Conservation (phyloP, 1,284 basidiomycete species). For the Macrocystidia cucumis region DNA sequence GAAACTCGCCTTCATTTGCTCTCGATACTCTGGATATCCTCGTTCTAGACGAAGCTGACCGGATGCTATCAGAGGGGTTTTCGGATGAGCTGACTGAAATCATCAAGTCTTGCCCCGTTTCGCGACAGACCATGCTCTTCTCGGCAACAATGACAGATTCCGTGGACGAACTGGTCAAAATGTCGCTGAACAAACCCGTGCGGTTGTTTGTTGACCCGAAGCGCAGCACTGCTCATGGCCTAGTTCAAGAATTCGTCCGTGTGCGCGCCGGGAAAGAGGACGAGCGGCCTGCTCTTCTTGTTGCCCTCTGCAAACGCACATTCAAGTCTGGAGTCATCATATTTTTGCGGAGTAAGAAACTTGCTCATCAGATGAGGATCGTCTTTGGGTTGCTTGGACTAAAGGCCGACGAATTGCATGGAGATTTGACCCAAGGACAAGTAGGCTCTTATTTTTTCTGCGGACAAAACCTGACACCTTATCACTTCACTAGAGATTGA, state of each 20-base stretch:
- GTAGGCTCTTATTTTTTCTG: conserved; percentile 30
- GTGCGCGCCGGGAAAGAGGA: conserved; percentile 74
- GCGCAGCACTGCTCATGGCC: conserved; percentile 79
- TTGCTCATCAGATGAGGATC: conserved; percentile 95
- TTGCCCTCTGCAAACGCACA: conserved; percentile 81
- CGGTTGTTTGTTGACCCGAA: conserved; percentile 95
- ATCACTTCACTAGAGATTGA: conserved; percentile 61
- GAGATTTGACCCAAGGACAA: conserved; percentile 93
- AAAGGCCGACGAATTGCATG: conserved; percentile 89
- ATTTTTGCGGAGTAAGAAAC: conserved; percentile 93
- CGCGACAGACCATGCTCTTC: conserved; percentile 96
- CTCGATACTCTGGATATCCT: conserved; percentile 92
- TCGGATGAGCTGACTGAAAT: conserved; percentile 95
- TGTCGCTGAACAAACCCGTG: conserved; percentile 89
- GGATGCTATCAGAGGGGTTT: conserved; percentile 97
- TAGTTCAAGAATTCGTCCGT: conserved; percentile 93
- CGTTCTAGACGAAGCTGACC: conserved; percentile 95
- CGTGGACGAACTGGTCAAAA: conserved; percentile 87
- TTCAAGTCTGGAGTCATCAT: conserved; percentile 85
- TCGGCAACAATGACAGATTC: conserved; percentile 98
- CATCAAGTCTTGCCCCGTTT: conserved; percentile 80
- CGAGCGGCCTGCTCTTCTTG: conserved; percentile 79
- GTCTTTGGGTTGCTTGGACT: conserved; percentile 86
- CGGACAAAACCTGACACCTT: conserved; percentile 6
- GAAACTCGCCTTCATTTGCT: conserved; percentile 91